Evolutionary conservation across 352 stramenopile genomes (phyloP).

Genomic region (Globisporangium okanoganense): DNA sequence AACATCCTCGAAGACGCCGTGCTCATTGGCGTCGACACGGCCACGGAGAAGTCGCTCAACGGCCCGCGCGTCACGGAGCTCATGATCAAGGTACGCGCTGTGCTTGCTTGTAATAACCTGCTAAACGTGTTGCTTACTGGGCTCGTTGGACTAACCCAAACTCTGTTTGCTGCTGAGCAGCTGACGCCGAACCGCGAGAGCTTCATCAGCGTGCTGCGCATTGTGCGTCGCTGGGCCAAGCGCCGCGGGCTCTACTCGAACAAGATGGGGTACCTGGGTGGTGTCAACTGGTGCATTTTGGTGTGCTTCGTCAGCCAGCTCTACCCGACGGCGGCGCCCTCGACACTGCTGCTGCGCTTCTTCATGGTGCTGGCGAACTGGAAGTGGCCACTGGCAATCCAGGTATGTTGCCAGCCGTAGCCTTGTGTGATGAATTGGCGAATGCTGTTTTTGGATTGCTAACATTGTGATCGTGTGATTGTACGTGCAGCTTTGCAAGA

Average conservation of each 20-base stretch:
- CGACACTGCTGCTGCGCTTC: slow-evolving; percentile 84
- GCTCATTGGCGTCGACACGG: slow-evolving; percentile 80
- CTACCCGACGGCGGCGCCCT: slow-evolving; percentile 82
- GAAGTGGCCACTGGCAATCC: slow-evolving; percentile 90
- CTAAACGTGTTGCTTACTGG: neutral
- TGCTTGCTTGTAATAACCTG: neutral
- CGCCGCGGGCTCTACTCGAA: slow-evolving; percentile 97
- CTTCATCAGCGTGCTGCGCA: slow-evolving; percentile 86
- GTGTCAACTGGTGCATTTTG: slow-evolving; percentile 99
- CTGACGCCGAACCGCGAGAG: slow-evolving; percentile 81
- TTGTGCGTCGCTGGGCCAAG: slow-evolving; percentile 88
- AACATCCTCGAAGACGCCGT: slow-evolving; percentile 91
- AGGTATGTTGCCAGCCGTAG: slow-evolving; percentile 31
- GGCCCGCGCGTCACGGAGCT: slow-evolving; percentile 89
- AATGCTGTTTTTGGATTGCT: neutral
- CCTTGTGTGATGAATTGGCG: neutral
- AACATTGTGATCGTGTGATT: slow-evolving; percentile 8
- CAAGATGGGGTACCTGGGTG: slow-evolving; percentile 98
- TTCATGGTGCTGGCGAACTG: slow-evolving; percentile 90
- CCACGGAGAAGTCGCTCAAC: slow-evolving; percentile 89
- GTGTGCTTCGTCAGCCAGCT: slow-evolving; percentile 95
- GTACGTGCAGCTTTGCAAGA: slow-evolving; percentile 67
- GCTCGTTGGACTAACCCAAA: neutral
- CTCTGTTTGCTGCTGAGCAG: slow-evolving; percentile 11
- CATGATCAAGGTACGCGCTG: slow-evolving; percentile 74